Evolutionary conservation across 768 basidiomycete genomes (phyloP).

Genomic region (Kwoniella pini): DNA sequence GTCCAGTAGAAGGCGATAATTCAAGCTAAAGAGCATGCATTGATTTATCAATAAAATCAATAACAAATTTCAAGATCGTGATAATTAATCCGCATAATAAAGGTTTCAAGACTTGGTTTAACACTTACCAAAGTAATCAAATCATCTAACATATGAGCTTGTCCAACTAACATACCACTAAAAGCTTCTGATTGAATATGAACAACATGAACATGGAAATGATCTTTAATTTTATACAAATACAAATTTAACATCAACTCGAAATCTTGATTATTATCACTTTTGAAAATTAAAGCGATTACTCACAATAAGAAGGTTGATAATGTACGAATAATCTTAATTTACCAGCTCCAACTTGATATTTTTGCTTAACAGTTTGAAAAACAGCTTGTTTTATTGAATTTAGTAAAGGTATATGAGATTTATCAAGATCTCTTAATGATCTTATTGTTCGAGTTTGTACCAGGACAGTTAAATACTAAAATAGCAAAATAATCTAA

Average conservation of each 20-base stretch:
- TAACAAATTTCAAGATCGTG: too few relatives aligned
- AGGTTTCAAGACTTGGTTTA: too few relatives aligned
- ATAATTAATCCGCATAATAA: too few relatives aligned
- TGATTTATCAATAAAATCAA: too few relatives aligned
- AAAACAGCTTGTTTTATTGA: conserved; percentile 65
- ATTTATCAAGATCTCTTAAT: conserved; percentile 70
- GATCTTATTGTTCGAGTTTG: conserved; percentile 66
- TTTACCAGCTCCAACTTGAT: conserved; percentile 65
- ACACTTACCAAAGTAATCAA: conserved; percentile 73
- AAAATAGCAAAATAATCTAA: neutral
- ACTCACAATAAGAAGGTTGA: conserved; percentile 90
- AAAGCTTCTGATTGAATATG: conserved; percentile 68
- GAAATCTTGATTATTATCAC: neutral
- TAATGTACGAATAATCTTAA: conserved; percentile 88
- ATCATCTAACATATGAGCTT: conserved; percentile 90
- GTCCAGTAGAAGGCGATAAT: conserved; percentile 57
- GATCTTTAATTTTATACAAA: too few relatives aligned
- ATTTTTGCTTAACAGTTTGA: conserved; percentile 63
- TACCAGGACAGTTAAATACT: conserved; percentile 78
- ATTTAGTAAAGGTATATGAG: conserved; percentile 68
- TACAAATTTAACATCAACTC: neutral
- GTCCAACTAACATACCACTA: conserved; percentile 77
- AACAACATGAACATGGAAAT: conserved; percentile 91
- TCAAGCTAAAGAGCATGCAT: conserved; percentile 62
- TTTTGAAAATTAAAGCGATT: neutral